A percentile compares a stretch with the other conserved stretches of the same genome.
phyloP scores from a whole-genome alignment of 495 filamentous ascomycete species.

The Penicillium subrubescens region DNA sequence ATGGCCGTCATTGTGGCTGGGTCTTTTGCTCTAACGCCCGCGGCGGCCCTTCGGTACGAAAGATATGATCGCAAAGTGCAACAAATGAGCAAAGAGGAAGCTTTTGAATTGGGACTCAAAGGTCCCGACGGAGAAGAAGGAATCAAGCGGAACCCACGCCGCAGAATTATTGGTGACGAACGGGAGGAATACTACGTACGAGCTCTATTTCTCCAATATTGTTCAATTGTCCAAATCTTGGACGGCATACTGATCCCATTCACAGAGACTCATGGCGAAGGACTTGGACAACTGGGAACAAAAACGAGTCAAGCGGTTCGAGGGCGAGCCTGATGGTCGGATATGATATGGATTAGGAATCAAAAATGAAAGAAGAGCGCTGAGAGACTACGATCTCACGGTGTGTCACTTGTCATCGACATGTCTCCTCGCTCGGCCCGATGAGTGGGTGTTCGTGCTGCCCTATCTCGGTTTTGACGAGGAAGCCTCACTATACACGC shows the following conservation, averaged over 20 bases:
- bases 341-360: constrained; percentile 49
- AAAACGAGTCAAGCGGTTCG: constrained; percentile 82
- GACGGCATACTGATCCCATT: background rate
- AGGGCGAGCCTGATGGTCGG: constrained; percentile 86
- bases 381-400: background rate
- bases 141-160: constrained; percentile 49
- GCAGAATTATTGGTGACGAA: constrained; percentile 56
- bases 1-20: constrained; percentile 88
- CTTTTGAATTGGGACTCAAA: constrained; percentile 68
- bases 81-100: constrained; percentile 78
- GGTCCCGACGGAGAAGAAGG: constrained; percentile 47
- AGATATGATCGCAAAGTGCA: constrained; percentile 84
- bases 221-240: background rate
- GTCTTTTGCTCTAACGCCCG: constrained; percentile 91
- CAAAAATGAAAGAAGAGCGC: background rate
- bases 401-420: background rate
- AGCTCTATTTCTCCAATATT: background rate
- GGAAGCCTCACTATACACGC: background rate
- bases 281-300: constrained; percentile 97
- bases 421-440: background rate
- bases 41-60: constrained; percentile 91
- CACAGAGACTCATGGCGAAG: constrained; percentile 82
- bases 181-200: constrained; percentile 95
- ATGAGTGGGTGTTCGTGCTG: background rate
- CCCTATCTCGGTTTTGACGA: background rate